Evolutionary conservation across 305 asterid species (phyloP).

Genomic region (Stenogyne calaminthoides): DNA sequence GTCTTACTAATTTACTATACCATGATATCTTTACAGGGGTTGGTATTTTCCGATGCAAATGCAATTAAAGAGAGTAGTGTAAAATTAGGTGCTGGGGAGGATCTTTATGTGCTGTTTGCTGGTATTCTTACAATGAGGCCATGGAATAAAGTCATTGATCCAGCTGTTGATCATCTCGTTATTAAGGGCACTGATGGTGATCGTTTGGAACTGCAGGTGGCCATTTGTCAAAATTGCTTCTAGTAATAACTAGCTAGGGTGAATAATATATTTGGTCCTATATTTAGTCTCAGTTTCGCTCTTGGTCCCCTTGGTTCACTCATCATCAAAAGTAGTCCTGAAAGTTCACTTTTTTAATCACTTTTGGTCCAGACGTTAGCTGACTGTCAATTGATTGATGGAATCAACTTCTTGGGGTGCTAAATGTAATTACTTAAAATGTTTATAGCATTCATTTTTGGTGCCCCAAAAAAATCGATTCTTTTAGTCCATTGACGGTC

Average conservation of each 20-base stretch:
- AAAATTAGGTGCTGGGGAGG: slow-evolving; percentile 96
- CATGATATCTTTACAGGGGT: slow-evolving; percentile 54
- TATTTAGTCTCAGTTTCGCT: too few relatives aligned
- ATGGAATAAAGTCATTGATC: slow-evolving; percentile 86
- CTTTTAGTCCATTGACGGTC: too few relatives aligned
- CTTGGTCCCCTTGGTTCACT: too few relatives aligned
- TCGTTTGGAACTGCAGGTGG: slow-evolving; percentile 89
- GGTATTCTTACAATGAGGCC: slow-evolving; percentile 97
- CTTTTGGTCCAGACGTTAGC: too few relatives aligned
- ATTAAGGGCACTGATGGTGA: slow-evolving; percentile 66
- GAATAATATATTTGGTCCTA: not conserved
- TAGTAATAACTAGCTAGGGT: slow-evolving; percentile 12
- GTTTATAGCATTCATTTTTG: too few relatives aligned
- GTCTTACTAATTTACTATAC: slow-evolving; percentile 10
- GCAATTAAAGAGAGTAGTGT: slow-evolving; percentile 80
- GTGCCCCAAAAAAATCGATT: too few relatives aligned
- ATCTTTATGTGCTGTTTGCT: slow-evolving; percentile 86
- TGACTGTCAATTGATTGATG: too few relatives aligned
- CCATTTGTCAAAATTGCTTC: slow-evolving; percentile 28
- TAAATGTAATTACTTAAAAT: too few relatives aligned
- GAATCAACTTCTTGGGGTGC: too few relatives aligned
- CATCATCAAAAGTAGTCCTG: too few relatives aligned
- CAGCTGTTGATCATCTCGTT: slow-evolving; percentile 91
- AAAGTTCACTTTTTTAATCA: too few relatives aligned
- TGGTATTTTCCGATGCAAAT: slow-evolving; percentile 85